phyloP scores from a whole-genome alignment of 441 rosid genomes.

The California macrophylla region DNA sequence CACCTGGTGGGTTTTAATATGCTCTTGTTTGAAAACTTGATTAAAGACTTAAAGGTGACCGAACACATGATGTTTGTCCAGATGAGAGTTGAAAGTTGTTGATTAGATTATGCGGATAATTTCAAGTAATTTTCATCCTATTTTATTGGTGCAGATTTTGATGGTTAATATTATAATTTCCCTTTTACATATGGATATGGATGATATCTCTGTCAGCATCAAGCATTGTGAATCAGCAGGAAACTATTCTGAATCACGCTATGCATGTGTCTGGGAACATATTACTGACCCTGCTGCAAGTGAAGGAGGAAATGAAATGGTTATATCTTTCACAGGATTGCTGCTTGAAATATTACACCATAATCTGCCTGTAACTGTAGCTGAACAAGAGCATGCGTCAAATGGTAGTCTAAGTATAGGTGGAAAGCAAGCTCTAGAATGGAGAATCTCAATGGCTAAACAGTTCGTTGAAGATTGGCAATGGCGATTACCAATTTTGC shows the following conservation, averaged over 20 bases:
- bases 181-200: slow-evolving; percentile 60
- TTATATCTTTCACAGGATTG: slow-evolving; percentile 65
- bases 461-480: slow-evolving; percentile 92
- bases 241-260: slow-evolving; percentile 38
- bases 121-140: slow-evolving; percentile 25
- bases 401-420: slow-evolving; percentile 44
- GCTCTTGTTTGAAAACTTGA: slow-evolving; percentile 1
- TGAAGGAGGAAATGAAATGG: slow-evolving; percentile 69
- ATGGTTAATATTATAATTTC: slow-evolving; percentile 86
- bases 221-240: slow-evolving; percentile 43
- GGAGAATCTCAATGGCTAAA: slow-evolving; percentile 72
- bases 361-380: slow-evolving; percentile 52
- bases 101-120: slow-evolving; percentile 13
- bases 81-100: slow-evolving; percentile 2
- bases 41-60: background rate
- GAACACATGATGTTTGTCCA: background rate
- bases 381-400: slow-evolving; percentile 45
- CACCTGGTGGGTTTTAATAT: slow-evolving; percentile 7
- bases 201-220: slow-evolving; percentile 61
- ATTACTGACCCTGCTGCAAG: slow-evolving; percentile 28
- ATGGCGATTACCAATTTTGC: slow-evolving; percentile 90
- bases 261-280: slow-evolving; percentile 35
- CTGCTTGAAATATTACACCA: slow-evolving; percentile 59
- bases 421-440: slow-evolving; percentile 76
- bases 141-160: slow-evolving; percentile 64